phyloP scores from a whole-genome alignment of 2,329 filamentous ascomycete species.

The Fusarium sp. region DNA sequence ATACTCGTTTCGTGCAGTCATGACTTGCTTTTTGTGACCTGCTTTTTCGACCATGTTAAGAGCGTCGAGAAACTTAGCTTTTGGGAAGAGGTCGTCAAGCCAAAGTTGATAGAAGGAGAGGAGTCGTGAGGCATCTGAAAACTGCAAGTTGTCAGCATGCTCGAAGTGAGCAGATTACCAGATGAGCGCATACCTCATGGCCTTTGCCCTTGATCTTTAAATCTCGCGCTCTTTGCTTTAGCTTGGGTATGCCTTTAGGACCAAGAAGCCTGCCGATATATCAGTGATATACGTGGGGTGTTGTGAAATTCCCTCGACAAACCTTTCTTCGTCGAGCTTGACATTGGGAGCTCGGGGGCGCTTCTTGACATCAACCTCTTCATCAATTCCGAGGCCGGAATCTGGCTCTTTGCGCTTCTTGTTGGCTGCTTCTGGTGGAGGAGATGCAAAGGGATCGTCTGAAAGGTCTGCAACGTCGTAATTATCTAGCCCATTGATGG shows the following conservation, averaged over 20 bases:
- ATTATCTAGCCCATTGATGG: conserved; percentile 71
- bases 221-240: conserved; percentile 76
- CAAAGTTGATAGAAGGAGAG: conserved; percentile 94
- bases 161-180: not conserved
- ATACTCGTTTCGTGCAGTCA: conserved; percentile 81
- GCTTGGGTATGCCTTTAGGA: conserved; percentile 82
- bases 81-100: conserved; percentile 96
- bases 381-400: conserved; percentile 79
- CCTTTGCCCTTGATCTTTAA: conserved; percentile 92
- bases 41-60: conserved; percentile 91
- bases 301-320: conserved; percentile 10
- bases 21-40: conserved; percentile 84
- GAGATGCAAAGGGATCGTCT: conserved; percentile 62
- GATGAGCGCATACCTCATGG: conserved; percentile 75
- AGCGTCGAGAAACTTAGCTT: conserved; percentile 92
- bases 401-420: conserved; percentile 64
- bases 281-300: not conserved
- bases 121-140: conserved; percentile 83
- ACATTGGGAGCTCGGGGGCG: conserved; percentile 77
- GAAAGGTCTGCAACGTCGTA: conserved; percentile 73
- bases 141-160: conserved; percentile 61
- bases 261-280: conserved; percentile 75
- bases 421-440: conserved; percentile 54
- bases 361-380: conserved; percentile 85
- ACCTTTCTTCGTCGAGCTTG: conserved; percentile 88